phyloP scores from a whole-genome alignment of 2,329 filamentous ascomycete genomes.

The Fusarium continuum region DNA sequence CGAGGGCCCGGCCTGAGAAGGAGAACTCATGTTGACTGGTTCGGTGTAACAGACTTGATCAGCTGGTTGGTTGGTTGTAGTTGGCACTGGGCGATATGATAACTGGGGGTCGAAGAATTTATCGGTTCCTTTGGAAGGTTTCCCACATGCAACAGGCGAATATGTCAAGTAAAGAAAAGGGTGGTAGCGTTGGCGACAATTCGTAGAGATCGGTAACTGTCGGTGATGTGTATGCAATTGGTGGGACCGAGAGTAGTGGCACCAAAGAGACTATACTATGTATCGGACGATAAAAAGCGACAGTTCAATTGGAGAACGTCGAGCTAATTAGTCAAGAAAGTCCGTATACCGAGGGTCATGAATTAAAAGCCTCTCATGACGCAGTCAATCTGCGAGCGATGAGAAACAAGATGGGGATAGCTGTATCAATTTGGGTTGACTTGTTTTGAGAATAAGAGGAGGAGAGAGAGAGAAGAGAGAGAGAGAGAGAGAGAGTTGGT shows the following conservation, averaged over 20 bases:
- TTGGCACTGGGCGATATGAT: background rate
- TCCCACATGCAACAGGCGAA: conserved; percentile 13
- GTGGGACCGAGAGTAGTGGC: conserved; percentile 22
- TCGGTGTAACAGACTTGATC: background rate
- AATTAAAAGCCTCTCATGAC: conserved; percentile 31
- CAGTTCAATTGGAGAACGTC: conserved; percentile 21
- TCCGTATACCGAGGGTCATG: conserved; percentile 10
- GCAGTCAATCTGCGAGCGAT: conserved; percentile 25
- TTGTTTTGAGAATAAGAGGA: conserved; percentile 9
- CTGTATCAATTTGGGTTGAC: conserved; percentile 6
- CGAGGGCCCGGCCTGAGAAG: conserved; percentile 51
- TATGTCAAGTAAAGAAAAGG: background rate
- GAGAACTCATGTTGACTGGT: conserved; percentile 53
- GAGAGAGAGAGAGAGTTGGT: conserved; percentile 27
- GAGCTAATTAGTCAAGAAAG: background rate
- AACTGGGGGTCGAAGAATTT: background rate
- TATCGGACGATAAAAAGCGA: conserved; percentile 13
- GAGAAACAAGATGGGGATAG: conserved; percentile 11
- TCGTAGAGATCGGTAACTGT: conserved; percentile 4
- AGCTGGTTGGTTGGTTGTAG: background rate
- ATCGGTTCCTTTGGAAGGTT: background rate
- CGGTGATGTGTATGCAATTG: conserved; percentile 9
- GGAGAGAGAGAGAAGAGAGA: conserved; percentile 15
- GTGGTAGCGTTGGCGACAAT: background rate
- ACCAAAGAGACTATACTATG: conserved; percentile 12